Base-by-base conservation (phyloP, 1,139 yeast species). In the Nakaseomyces bracarensis region DNA sequence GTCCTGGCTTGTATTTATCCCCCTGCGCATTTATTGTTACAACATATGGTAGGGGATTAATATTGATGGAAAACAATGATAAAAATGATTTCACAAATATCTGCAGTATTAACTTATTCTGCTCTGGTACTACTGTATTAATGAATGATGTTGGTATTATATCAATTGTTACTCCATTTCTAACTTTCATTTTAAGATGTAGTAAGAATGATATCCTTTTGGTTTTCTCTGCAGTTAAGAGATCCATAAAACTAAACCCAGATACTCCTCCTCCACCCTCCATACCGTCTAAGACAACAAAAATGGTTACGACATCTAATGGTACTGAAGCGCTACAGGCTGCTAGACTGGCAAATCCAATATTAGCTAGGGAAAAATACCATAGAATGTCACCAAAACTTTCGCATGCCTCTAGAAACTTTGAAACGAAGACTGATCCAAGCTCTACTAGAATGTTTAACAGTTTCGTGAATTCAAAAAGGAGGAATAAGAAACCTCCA, bases 381-480 rank as follows among this genome's bases (percentile, higher is more conserved):
- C 27, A 23, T 41, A 15, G 26, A 1, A 30, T 30, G 34, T 30
- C 34, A 18, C 36, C 36, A 4, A 33, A 20, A 6, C 16, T 21
- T 7, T 20, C 36, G 11, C 16, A 33, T 1, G 13, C 25, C 13
- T 3, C 15, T 4, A 20, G 26, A 21, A 20, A 21, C 16, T 18
- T n/a, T 21, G 26, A 33, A 9, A 20, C 10, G 11, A 21, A n/a
- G 13, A 20, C 9, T 7, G 36, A 33, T 11, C 16, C 25, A 4
- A 33, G 26, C 18, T 20, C 25, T 18, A 33, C 25, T 10, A 49
- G 64, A 22, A 53, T 65, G 46, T 59, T 66, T 39, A 61, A 60
- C 34, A 55, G 55, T 9, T 54, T 63, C 39, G 62, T 65, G 3
- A 55, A 45, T 28, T 46, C 58, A 2, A 58, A 57, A 36, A 63